Percentiles rank a stretch among this genome's conserved stretches.
Evolutionary conservation across 192 early-diverging fungal species (phyloP).

Genomic region (Linnemannia exigua): DNA sequence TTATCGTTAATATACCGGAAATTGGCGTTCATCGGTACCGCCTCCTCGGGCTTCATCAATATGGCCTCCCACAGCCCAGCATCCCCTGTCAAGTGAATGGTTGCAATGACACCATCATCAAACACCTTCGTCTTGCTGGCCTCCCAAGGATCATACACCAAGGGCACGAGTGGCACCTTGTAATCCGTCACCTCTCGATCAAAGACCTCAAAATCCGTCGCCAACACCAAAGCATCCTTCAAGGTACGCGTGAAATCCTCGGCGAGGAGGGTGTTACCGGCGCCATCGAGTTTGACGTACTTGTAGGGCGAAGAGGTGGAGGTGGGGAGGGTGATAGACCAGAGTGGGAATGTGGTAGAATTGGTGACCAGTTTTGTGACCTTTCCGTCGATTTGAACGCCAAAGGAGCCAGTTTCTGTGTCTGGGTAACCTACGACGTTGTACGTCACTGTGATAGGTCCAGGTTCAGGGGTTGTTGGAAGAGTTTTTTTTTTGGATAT

Average conservation of each 20-base stretch:
- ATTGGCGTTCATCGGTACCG: neutral
- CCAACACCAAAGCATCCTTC: neutral
- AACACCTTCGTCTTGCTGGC: constrained; percentile 12
- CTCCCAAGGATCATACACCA: constrained; percentile 20
- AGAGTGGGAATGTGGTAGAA: constrained; percentile 6
- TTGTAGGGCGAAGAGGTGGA: neutral
- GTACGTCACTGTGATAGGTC: constrained; percentile 14
- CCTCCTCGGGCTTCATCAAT: neutral
- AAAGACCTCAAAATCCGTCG: constrained; percentile 17
- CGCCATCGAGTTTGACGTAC: constrained; percentile 15
- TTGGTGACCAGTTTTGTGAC: constrained; percentile 24
- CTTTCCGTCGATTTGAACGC: constrained; percentile 1
- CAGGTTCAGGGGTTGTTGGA: too few species aligned
- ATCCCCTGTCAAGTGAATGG: constrained; percentile 18
- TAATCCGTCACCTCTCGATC: constrained; percentile 8
- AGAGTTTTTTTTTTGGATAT: neutral
- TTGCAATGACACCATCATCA: constrained; percentile 18
- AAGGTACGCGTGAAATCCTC: constrained; percentile 7
- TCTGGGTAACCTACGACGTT: constrained; percentile 26
- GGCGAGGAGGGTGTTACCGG: neutral
- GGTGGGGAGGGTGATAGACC: neutral
- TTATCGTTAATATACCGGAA: constrained; percentile 26
- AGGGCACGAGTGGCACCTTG: neutral
- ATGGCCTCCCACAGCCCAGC: neutral
- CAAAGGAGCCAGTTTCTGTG: constrained; percentile 8